A percentile compares a stretch with the other conserved stretches of the same genome.
These are phyloP conservation scores for Fusarium lateritium DNA, from an alignment of 2,329 filamentous ascomycete species.

Conservation along the genomic window DNA sequence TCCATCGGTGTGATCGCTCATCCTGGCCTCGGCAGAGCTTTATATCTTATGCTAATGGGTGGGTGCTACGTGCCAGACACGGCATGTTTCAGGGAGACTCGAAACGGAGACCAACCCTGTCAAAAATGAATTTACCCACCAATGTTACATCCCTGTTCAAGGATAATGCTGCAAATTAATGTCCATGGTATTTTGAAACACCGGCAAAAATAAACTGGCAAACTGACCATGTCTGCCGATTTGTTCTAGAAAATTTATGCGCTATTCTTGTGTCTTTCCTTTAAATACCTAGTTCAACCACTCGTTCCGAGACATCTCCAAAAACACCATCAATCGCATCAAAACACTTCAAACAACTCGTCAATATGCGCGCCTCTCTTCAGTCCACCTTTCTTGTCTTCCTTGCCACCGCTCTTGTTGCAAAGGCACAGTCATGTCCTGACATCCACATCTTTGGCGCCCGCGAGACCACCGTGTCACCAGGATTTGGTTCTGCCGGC, in stretches of 20 bases:
- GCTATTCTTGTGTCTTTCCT: background rate
- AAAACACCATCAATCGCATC: background rate
- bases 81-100: constrained; percentile 9
- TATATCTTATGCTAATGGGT: background rate
- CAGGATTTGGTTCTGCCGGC: constrained; percentile 67
- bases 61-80: background rate
- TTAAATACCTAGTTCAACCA: background rate
- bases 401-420: constrained; percentile 19
- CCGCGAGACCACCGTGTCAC: constrained; percentile 64
- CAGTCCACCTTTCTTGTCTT: constrained; percentile 20
- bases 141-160: background rate
- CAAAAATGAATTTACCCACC: constrained; percentile 8
- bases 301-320: background rate
- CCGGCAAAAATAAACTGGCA: background rate
- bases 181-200: constrained; percentile 18
- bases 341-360: background rate
- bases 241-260: constrained; percentile 7
- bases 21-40: background rate
- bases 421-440: constrained; percentile 53
- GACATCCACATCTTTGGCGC: constrained; percentile 63
- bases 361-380: constrained; percentile 29
- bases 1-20: background rate
- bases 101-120: background rate
- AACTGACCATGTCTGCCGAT: constrained; percentile 4
- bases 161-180: background rate